Percentiles rank a stretch among this genome's conserved stretches.
Evolutionary conservation across 352 stramenopile genomes (phyloP).

Genomic region (Phytophthora sojae): DNA sequence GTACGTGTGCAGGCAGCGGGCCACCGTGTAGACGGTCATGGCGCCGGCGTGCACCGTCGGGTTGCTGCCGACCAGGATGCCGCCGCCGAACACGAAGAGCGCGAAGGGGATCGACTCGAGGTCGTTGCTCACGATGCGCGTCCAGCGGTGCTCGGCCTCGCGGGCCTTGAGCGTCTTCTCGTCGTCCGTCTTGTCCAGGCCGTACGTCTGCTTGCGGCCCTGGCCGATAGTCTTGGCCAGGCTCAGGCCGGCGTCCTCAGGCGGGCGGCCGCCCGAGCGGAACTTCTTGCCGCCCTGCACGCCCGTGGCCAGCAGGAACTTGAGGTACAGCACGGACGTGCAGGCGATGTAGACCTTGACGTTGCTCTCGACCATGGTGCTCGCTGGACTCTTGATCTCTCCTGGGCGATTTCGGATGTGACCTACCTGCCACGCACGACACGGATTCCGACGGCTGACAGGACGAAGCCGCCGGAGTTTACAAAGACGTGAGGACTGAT

Average conservation of each 20-base stretch:
- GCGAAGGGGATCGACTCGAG: slow-evolving; percentile 66
- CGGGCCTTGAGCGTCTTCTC: slow-evolving; percentile 44
- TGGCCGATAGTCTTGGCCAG: slow-evolving; percentile 30
- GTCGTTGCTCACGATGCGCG: slow-evolving; percentile 64
- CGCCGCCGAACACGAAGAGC: slow-evolving; percentile 54
- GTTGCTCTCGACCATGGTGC: slow-evolving; percentile 29
- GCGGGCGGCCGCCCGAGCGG: slow-evolving; percentile 40
- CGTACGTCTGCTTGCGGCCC: slow-evolving; percentile 35
- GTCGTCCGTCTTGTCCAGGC: slow-evolving; percentile 42
- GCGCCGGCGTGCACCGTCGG: slow-evolving; percentile 41
- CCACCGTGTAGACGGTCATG: slow-evolving; percentile 54
- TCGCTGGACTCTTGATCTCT: slow-evolving; percentile 1
- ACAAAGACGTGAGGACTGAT: slow-evolving; percentile 18
- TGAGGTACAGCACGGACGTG: slow-evolving; percentile 43
- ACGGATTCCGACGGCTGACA: slow-evolving; percentile 23
- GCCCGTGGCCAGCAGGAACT: slow-evolving; percentile 17
- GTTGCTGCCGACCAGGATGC: slow-evolving; percentile 46
- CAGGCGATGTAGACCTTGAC: slow-evolving; percentile 46
- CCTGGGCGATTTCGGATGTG: slow-evolving; percentile 12
- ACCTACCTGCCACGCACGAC: slow-evolving; percentile 4
- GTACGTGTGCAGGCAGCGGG: slow-evolving; percentile 54
- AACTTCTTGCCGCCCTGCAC: slow-evolving; percentile 51
- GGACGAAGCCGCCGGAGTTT: slow-evolving; percentile 11
- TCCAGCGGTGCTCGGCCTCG: slow-evolving; percentile 53
- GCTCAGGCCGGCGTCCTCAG: slow-evolving; percentile 41